phyloP scores from a whole-genome alignment of 352 stramenopile genomes.

The Phytopythium mirpurense region DNA sequence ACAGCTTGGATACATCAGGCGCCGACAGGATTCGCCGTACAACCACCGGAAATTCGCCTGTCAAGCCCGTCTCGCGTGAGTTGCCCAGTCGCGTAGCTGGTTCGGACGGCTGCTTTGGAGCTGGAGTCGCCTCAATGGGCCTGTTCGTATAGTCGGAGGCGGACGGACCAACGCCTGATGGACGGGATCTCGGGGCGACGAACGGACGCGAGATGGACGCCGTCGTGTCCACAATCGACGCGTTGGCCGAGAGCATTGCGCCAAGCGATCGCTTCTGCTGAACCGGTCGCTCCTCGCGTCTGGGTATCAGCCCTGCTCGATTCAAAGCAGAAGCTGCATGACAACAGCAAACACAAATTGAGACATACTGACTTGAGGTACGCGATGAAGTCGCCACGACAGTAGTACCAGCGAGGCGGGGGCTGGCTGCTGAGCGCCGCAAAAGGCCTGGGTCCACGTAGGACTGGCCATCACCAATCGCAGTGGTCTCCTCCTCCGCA shows the following conservation, averaged over 20 bases:
- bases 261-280: conserved; percentile 43
- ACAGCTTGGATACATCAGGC: conserved; percentile 44
- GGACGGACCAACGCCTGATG: not conserved
- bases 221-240: conserved; percentile 55
- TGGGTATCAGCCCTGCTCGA: not conserved
- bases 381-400: too few species aligned
- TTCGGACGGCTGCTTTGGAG: not conserved
- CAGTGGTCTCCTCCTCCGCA: conserved; percentile 16
- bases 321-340: conserved; percentile 5
- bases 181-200: conserved; percentile 24
- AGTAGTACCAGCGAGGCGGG: conserved; percentile 16
- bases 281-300: conserved; percentile 6
- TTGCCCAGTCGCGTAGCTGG: not conserved
- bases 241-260: conserved; percentile 49
- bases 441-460: conserved; percentile 76
- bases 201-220: conserved; percentile 69
- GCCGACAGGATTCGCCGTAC: conserved; percentile 46
- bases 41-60: conserved; percentile 40
- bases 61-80: conserved; percentile 15
- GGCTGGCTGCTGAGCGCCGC: conserved; percentile 11
- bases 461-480: conserved; percentile 76
- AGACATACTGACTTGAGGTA: not conserved
- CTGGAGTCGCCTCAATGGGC: not conserved
- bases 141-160: not conserved
- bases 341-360: not conserved